Conservation (phyloP, 192 early-diverging fungal species). For the Coemansia sp. region DNA sequence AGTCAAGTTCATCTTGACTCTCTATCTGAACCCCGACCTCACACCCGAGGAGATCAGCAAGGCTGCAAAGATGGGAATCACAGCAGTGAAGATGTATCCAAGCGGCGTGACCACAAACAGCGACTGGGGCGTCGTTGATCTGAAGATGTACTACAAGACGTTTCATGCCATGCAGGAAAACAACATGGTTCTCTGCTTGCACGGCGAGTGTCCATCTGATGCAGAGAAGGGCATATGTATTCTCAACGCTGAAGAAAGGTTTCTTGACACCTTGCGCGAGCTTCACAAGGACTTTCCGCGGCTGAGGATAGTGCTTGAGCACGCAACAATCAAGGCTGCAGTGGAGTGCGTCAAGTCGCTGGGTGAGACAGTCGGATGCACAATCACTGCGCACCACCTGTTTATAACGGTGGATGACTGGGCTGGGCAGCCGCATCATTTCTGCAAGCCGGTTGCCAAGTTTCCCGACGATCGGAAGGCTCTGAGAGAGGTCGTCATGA, state of each 20-base stretch:
- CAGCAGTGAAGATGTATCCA: slow-evolving; percentile 91
- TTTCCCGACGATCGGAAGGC: slow-evolving; percentile 89
- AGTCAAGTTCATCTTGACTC: slow-evolving; percentile 90
- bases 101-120: slow-evolving; percentile 98
- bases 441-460: slow-evolving; percentile 99
- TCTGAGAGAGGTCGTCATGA: slow-evolving; percentile 74
- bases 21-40: slow-evolving; percentile 86
- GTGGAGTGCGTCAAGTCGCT: slow-evolving; percentile 90
- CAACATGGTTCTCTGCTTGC: slow-evolving; percentile 93
- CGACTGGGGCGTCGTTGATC: slow-evolving; percentile 83
- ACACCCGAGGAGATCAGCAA: slow-evolving; percentile 88
- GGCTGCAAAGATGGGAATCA: slow-evolving; percentile 82
- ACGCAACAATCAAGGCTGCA: slow-evolving; percentile 93
- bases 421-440: slow-evolving; percentile 95
- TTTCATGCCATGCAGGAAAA: slow-evolving; percentile 94
- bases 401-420: slow-evolving; percentile 93
- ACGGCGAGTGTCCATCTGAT: slow-evolving; percentile 93
- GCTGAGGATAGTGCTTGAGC: slow-evolving; percentile 94
- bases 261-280: slow-evolving; percentile 81
- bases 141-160: slow-evolving; percentile 80
- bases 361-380: slow-evolving; percentile 89
- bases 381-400: slow-evolving; percentile 95
- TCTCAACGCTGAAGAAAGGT: slow-evolving; percentile 94
- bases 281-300: slow-evolving; percentile 90
- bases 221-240: slow-evolving; percentile 85